phyloP scores from a whole-genome alignment of 768 basidiomycete genomes.

The Boletus rufocinnamomeus region DNA sequence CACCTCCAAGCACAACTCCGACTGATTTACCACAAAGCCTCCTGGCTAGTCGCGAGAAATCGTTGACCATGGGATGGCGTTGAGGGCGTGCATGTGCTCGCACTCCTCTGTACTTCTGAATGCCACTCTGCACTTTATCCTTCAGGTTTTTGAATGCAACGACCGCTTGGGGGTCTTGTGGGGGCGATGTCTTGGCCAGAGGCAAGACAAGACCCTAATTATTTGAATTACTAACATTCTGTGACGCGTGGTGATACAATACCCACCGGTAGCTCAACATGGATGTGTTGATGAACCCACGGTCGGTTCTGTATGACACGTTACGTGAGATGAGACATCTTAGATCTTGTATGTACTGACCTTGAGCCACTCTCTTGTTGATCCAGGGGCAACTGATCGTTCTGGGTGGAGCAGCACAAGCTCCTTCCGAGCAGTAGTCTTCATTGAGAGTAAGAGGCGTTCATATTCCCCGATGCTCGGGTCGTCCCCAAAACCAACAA shows the following conservation, averaged over 20 bases:
- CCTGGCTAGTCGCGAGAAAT: conserved; percentile 90
- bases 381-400: conserved; percentile 83
- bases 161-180: conserved; percentile 86
- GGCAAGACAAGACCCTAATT: conserved; percentile 71
- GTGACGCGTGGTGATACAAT: neutral
- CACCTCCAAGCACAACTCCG: conserved; percentile 93
- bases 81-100: conserved; percentile 64
- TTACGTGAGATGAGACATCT: conserved; percentile 5
- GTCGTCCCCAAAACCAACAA: conserved; percentile 93
- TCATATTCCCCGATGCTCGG: conserved; percentile 93
- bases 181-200: conserved; percentile 56
- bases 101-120: conserved; percentile 81
- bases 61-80: conserved; percentile 79
- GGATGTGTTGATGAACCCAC: conserved; percentile 95
- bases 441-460: conserved; percentile 88
- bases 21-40: conserved; percentile 91
- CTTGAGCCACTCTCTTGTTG: conserved; percentile 95
- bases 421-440: conserved; percentile 98
- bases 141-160: conserved; percentile 89
- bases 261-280: conserved; percentile 84
- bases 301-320: conserved; percentile 68
- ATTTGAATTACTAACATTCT: conserved; percentile 7
- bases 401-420: conserved; percentile 92
- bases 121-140: conserved; percentile 85
- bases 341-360: conserved; percentile 40